Evolutionary conservation across 2,329 filamentous ascomycete species (phyloP).

Genomic region (Calonectria pauciramosa): DNA sequence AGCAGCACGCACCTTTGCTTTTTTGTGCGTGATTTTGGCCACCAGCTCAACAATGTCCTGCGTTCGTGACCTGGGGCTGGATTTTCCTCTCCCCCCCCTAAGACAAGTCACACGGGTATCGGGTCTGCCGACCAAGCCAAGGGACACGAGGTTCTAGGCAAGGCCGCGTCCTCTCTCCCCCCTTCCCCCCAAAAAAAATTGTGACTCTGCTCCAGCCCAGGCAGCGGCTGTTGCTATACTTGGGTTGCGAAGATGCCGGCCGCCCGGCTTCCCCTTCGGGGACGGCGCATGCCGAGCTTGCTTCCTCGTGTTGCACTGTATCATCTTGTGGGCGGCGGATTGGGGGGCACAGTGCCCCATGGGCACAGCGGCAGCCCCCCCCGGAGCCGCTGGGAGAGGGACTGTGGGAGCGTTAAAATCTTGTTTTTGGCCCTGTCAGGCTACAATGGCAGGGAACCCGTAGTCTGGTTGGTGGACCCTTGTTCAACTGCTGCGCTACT

Average conservation of each 20-base stretch:
- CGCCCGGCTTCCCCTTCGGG: not conserved
- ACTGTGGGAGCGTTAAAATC: not conserved
- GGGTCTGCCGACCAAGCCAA: not conserved
- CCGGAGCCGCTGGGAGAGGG: not conserved
- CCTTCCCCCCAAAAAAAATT: not conserved
- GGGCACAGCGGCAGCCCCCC: not conserved
- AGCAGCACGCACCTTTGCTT: not conserved
- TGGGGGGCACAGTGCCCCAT: not conserved
- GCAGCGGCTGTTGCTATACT: not conserved
- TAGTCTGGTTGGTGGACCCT: constrained; percentile 9
- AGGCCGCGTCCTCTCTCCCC: not conserved
- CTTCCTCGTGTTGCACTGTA: not conserved
- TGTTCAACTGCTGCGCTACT: not conserved
- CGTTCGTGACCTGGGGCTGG: not conserved
- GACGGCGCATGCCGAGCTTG: not conserved
- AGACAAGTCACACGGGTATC: not conserved
- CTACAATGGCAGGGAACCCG: constrained; percentile 8
- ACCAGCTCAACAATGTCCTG: not conserved
- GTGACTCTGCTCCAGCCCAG: not conserved
- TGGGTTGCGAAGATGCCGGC: not conserved
- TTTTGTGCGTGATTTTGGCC: constrained; percentile 3
- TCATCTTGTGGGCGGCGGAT: not conserved
- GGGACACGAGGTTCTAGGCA: not conserved
- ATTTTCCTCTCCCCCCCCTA: not conserved
- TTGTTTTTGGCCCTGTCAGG: constrained; percentile 10